Evolutionary conservation across 805 yeast species (phyloP), one percentile per base, ranked within the genome.

Genomic region (Starmerella cellae): DNA sequence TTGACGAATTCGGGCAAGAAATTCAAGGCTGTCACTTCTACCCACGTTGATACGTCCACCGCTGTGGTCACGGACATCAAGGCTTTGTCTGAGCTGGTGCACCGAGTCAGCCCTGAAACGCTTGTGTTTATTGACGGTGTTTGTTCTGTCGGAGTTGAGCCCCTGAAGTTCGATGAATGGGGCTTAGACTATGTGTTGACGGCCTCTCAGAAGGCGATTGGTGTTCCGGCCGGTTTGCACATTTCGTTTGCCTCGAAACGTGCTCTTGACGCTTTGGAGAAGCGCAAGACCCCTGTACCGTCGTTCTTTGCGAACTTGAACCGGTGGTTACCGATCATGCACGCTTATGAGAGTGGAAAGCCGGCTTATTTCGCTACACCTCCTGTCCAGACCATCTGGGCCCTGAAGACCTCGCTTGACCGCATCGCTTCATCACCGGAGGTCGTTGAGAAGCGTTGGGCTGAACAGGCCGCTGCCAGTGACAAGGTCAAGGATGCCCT

Each of bases 41-140:
- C 96, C 33, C 97, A 88, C 55, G 95, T 91, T 30, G 98, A 91
- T 62, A 91, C 97, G 35, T 84, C 95, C 2, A 84, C 96, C 28
- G 94, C 94, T n/a, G 95, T 88, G 33, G 73, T 85, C 32, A 67
- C 77, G 35, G 79, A 82, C 56, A 77, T 88, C 48, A 67, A 73
- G 56, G 65, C 67, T 16, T 69, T 85, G 44, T 62, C 93, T 22
- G 63, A 61, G 40, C 51, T 77, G n/a, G 79, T 82, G 46, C 74
- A 75, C 54, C 57, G 64, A 48, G 63, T 69, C 2, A 73, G 84
- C 3, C 96, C 97, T 41, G 80, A 81, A 24, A 74, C 95, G 20
- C 69, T 88, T 47, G 69, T 88, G 41, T 66, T 84, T 39, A 94
- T 88, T 32, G 98, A 88, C 61, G 95, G 94, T 37, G 97, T 88